Evolutionary conservation across 495 filamentous ascomycete genomes (phyloP), one percentile per base, ranked within the genome.

Genomic region (Trichocladium antarcticum): DNA sequence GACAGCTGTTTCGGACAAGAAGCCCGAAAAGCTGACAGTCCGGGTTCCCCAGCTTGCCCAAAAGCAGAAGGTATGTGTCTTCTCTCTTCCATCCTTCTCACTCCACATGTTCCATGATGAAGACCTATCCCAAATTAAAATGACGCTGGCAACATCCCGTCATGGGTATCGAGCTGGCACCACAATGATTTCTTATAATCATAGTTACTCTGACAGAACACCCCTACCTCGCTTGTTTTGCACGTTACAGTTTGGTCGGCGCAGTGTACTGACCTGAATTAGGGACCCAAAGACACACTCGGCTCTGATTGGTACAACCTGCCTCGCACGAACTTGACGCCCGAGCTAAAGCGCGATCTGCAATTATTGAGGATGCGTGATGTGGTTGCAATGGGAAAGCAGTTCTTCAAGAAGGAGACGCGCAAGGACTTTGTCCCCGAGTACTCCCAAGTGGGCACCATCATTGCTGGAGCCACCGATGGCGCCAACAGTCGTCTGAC

Each of bases 141-240:
- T 71, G 70, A 74, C 67, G 69, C 70, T 62, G 56, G 57, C 55
- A 60, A 55, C 56, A 62, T 64, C 62, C 69, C 70, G 70, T 70
- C 51, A 67, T 66, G 64, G 68, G 65, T 61, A 54, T 60, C 61
- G 58, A 48, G 50, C 56, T 51, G 59, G 63, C 59, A 68, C 59
- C 61, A 55, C 55, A 85, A 86, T 88, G 78, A 88, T 83, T 67
- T 37, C 46, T 68, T 74, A 67, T 70, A 72, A 32, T 88, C 87
- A 96, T 95, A 98, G 92, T 98, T 98, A 98, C 92, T 89, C 89
- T 95, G 90, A 97, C 70, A 73, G 72, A 20, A 40, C 38, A 41
- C 37, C 1, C 19, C 7, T 28, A n/a, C 53, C 32, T 38, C 12
- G 27, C n/a, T 27, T 36, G 48, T 46, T 19, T 42, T 37, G 24